Base-by-base conservation (phyloP, 768 basidiomycete species). In the Psilocybe cyanescens region DNA sequence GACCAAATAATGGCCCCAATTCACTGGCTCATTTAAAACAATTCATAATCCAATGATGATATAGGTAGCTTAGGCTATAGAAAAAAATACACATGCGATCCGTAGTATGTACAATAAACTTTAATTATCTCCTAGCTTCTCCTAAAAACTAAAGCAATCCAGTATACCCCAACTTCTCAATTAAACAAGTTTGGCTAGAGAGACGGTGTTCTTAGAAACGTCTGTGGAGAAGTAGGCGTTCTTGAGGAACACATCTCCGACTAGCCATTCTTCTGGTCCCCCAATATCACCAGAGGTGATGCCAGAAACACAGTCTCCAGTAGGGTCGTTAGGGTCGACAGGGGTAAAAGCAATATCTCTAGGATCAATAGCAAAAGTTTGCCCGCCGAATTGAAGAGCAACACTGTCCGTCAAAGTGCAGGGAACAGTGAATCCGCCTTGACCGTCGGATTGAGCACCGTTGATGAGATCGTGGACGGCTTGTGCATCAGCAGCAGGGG, bases 201-300 rank as follows among this genome's bases (percentile, higher is more conserved):
- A 84, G 33, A 91, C 77, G 44, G 80, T 76, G 70, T 90, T 88
- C 65, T 81, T 80, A 9, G 62, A 71, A 12, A 84, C 83, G 64
- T 92, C 78, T 9, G 84, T 87, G 5, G 88, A 88, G 71, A 88
- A 87, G 71, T 90, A 90, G 0, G 81, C 89, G 67, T 90, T 92
- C 82, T 91, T 91, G 68, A 91, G 75, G 79, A 91, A 91, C 28
- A 87, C 86, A 65, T 89, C 91, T n/a, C 63, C 63, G 46, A 62
- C 61, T 9, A 62, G 57, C 61, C 61, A 62, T 46, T 62, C 61
- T 16, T 51, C 50, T 28, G 61, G 45, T 59, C 82, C 84, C 46
- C 84, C 87, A 44, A 92, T 75, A 47, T 81, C 71, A 3, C 89
- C 88, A 8, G 86, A 75, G 9, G 83, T 78, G 70, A 95, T 89